Conservation (phyloP, 352 stramenopile genomes). For the Globisporangium paddicum region DNA sequence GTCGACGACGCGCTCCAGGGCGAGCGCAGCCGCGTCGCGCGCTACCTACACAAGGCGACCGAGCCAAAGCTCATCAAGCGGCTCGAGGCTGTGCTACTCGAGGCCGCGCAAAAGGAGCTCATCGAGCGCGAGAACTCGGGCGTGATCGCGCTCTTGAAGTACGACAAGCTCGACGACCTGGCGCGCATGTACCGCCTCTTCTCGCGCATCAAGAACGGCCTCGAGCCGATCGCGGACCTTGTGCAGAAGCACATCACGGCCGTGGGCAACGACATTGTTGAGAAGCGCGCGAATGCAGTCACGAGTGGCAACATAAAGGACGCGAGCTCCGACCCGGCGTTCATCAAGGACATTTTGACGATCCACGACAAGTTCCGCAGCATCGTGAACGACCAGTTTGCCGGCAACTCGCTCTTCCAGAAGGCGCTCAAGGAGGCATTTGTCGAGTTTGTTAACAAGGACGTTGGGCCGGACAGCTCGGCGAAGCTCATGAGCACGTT, state of each 20-base stretch:
- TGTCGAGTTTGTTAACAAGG: conserved; percentile 98
- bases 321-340: conserved; percentile 90
- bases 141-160: conserved; percentile 93
- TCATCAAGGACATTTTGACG: conserved; percentile 98
- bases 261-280: conserved; percentile 85
- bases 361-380: conserved; percentile 98
- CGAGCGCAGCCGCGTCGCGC: conserved; percentile 85
- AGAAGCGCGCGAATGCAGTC: conserved; percentile 79
- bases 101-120: conserved; percentile 93
- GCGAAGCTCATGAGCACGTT: conserved; percentile 99
- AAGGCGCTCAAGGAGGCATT: conserved; percentile 99
- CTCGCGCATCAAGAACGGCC: conserved; percentile 92
- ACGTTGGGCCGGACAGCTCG: conserved; percentile 96
- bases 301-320: conserved; percentile 93
- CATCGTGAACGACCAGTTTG: conserved; percentile 97
- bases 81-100: conserved; percentile 93
- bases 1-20: conserved; percentile 80
- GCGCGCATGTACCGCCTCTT: conserved; percentile 98
- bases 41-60: conserved; percentile 96
- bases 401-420: conserved; percentile 96
- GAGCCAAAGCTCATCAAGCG: conserved; percentile 95
- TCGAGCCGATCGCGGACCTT: conserved; percentile 96
- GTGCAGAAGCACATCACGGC: conserved; percentile 95
- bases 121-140: conserved; percentile 98
- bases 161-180: conserved; percentile 97